Evolutionary conservation across 73 alveolate species (phyloP), one percentile per base, ranked within the genome.

Genomic region (Paramecium biaurelia): DNA sequence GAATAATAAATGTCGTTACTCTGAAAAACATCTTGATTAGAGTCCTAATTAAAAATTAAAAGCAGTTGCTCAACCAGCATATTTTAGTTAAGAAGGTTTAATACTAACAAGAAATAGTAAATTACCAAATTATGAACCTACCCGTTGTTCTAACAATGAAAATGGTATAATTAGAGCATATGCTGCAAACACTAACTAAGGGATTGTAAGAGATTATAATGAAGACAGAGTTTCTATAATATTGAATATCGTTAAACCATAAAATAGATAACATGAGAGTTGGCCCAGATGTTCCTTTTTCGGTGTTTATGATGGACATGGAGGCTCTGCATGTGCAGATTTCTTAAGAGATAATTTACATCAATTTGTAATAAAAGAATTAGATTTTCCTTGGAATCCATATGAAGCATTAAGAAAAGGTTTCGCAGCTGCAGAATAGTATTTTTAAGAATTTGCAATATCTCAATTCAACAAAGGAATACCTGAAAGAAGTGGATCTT

Each of bases 221-320:
- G 99, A 97, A 92, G 99, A 97, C 57, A 89, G 99, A 92, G 99
- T 96, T 34, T 94, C 98, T 28, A 97, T 96, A 41, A 96, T 96
- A 15, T 70, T 96, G 24, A 97, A 96, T 93, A 96, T 97, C 41
- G 86, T 93, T 30, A 95, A 96, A 70, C 99, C 99, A 21, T 85
- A 68, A n/a, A 49, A 92, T 68, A 72, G 96, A n/a, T 84, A 88
- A 21, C 89, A 89, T 35, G 98, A 96, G 85, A 93, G 89, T 9
- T 98, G 99, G 99, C 99, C 99, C 20, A 96, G 95, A 90, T 98
- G 99, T 85, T 96, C 99, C 7, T 98, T 98, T 95, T 98, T 98
- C 93, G 99, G 99, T 8, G 97, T 98, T 43, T 98, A 98, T 89
- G 99, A 98, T 94, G 99, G 99, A 0, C 99, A 98, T 92, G 99